A percentile compares a stretch with the other conserved stretches of the same genome.
These are phyloP conservation scores for Dipodascus albidus DNA, from an alignment of 805 yeast species.

Conservation along the genomic window DNA sequence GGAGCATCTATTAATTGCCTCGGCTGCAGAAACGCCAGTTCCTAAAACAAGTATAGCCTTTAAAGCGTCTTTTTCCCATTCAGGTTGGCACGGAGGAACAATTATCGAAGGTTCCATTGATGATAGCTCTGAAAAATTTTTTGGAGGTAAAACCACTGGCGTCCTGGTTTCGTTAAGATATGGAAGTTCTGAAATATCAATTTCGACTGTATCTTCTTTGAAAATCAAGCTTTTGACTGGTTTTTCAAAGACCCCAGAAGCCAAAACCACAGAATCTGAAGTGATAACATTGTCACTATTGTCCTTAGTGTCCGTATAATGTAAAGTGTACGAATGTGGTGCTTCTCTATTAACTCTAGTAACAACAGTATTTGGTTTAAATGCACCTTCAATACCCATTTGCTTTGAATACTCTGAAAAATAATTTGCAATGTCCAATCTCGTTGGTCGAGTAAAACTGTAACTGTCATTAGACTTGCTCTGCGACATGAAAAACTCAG, in stretches of 20 bases:
- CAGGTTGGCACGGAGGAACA: constrained; percentile 2
- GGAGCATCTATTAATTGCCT: constrained; percentile 16
- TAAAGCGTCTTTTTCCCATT: background rate
- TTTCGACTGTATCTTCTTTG: too few species aligned
- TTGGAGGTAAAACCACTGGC: constrained; percentile 1
- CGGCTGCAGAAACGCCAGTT: constrained; percentile 27
- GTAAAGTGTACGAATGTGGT: constrained; percentile 1
- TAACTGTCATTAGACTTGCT: constrained; percentile 2
- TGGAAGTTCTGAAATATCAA: background rate
- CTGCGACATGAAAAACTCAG: constrained; percentile 11
- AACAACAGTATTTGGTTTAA: constrained; percentile 12
- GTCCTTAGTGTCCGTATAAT: background rate
- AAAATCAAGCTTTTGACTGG: constrained; percentile 5
- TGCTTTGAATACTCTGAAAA: constrained; percentile 17
- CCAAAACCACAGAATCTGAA: constrained; percentile 13
- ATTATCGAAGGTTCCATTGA: constrained; percentile 4
- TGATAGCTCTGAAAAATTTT: background rate
- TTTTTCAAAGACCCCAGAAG: constrained; percentile 20
- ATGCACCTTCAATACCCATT: constrained; percentile 15
- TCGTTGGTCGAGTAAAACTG: constrained; percentile 18
- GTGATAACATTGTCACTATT: background rate
- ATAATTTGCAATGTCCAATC: constrained; percentile 20
- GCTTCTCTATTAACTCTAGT: constrained; percentile 4
- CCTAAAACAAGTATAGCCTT: constrained; percentile 18
- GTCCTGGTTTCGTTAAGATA: background rate